These are phyloP conservation scores for Apiospora malaysiana DNA, from an alignment of 2,329 filamentous ascomycete species.

Conservation along the genomic window DNA sequence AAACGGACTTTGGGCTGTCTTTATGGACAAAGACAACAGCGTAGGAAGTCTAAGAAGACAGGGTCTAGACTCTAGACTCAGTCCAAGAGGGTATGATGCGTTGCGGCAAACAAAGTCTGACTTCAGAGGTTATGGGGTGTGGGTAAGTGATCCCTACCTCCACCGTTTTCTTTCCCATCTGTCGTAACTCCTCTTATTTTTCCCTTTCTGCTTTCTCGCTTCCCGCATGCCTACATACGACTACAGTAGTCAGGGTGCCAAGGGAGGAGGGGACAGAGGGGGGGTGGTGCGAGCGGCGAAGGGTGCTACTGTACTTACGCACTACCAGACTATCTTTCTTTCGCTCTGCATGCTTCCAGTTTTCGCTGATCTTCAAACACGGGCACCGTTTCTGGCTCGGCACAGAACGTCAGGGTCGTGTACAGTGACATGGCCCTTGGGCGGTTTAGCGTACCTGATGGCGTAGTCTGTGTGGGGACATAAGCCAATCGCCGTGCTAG, in stretches of 20 bases:
- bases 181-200: slow-evolving; percentile 5
- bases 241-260: no score
- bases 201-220: not conserved
- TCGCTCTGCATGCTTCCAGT: slow-evolving; percentile 15
- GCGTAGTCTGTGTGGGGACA: slow-evolving; percentile 33
- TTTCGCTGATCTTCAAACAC: slow-evolving; percentile 35
- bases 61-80: slow-evolving; percentile 17
- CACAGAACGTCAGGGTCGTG: slow-evolving; percentile 27
- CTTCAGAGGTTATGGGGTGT: slow-evolving; percentile 29
- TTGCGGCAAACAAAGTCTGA: slow-evolving; percentile 28
- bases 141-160: slow-evolving; percentile 18
- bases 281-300: slow-evolving; percentile 26
- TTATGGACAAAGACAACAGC: slow-evolving; percentile 17
- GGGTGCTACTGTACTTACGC: slow-evolving; percentile 14
- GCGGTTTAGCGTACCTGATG: slow-evolving; percentile 30
- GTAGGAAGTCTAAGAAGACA: not conserved
- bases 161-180: slow-evolving; percentile 11
- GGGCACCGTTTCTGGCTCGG: slow-evolving; percentile 33
- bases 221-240: not conserved
- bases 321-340: not conserved
- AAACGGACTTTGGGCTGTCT: slow-evolving; percentile 17
- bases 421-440: slow-evolving; percentile 20
- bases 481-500: slow-evolving; percentile 34
- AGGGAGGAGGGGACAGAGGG: no score
- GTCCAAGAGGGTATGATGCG: not conserved